A percentile compares a stretch with the other conserved stretches of the same genome.
Conservation (phyloP, 2,329 filamentous ascomycete genomes). For the Phialophora chinensis region DNA sequence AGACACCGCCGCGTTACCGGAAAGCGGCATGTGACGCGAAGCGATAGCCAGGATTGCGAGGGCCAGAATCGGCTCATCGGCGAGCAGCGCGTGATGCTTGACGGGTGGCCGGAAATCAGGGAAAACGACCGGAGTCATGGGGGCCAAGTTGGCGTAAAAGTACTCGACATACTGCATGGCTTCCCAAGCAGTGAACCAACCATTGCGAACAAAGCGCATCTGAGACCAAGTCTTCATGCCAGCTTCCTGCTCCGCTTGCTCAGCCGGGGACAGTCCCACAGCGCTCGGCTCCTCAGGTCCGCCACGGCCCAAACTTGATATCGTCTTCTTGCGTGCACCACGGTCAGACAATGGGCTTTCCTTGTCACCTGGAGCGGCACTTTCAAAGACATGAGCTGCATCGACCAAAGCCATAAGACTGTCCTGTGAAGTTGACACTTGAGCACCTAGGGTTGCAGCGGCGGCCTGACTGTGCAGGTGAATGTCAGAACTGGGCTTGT, state of each 20-base stretch:
- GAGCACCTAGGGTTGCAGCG: slow-evolving; percentile 30
- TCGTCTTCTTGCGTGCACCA: slow-evolving; percentile 26
- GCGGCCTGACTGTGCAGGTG: slow-evolving; percentile 33
- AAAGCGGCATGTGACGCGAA: slow-evolving; percentile 81
- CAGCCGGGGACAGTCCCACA: slow-evolving; percentile 26
- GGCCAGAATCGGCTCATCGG: slow-evolving; percentile 89
- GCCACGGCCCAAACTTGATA: slow-evolving; percentile 28
- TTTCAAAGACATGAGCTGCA: slow-evolving; percentile 32
- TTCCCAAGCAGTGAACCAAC: slow-evolving; percentile 94
- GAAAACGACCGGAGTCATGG: slow-evolving; percentile 90
- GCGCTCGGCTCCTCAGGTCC: slow-evolving; percentile 42
- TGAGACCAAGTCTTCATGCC: slow-evolving; percentile 87
- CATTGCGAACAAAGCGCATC: slow-evolving; percentile 92
- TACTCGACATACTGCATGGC: slow-evolving; percentile 94
- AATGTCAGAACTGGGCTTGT: slow-evolving; percentile 23
- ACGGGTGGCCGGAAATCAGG: slow-evolving; percentile 86
- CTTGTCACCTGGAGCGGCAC: slow-evolving; percentile 23
- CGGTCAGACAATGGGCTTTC: slow-evolving; percentile 33
- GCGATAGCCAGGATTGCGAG: slow-evolving; percentile 91
- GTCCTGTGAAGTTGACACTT: slow-evolving; percentile 33
- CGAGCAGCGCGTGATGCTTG: slow-evolving; percentile 78
- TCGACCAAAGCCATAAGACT: slow-evolving; percentile 33
- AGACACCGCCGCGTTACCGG: slow-evolving; percentile 79
- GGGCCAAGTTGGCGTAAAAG: slow-evolving; percentile 90
- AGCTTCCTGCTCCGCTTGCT: slow-evolving; percentile 56